Base-by-base conservation (phyloP, 768 basidiomycete genomes). In the Hericium erinaceus region DNA sequence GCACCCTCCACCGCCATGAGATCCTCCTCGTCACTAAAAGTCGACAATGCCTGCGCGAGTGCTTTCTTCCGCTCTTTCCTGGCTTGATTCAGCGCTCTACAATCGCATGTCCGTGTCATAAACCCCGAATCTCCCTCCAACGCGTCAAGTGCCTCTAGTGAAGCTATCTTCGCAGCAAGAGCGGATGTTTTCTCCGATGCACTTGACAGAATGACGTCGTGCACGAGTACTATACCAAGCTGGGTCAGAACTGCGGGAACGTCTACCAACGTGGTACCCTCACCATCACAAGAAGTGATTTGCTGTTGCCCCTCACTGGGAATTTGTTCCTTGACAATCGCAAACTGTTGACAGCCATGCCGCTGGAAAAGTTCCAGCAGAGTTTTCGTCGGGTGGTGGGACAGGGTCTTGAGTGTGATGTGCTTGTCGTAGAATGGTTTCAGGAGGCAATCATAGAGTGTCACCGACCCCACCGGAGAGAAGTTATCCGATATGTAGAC, bases 401-500 rank as follows among this genome's bases (percentile, higher is more conserved):
- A 81, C 18, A 91, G 73, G 37, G 84, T 89, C 64, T 82, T 80
- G 57, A 89, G 72, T 26, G 82, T 82, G 68, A 92, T 80, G 61
- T 91, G 82, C 61, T 77, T 77, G 69, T 91, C 83, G 64, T 84
- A 89, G 68, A 93, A 94, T 5, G 90, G 90, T 68, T 81, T 77
- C 56, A 92, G 73, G 50, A 86, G 72, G 54, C 75, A 79, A 57
- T 83, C 77, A 70, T 87, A 93, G 64, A 93, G 75, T 0, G 72
- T 71, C 64, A 87, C 79, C 24, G 78, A 77, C 4, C 87, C 87
- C 54, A 73, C 70, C 24, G 78, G 77, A 16, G 80, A 78, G 69
- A 84, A 89, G 56, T 79, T 75, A 66, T 92, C 89, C 20, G 84
- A 87, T 60, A 93, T 79, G 70, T 85, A 89, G 52, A 91, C 72